Conservation (phyloP, 495 filamentous ascomycete genomes). For the Pseudomonodictys pantanalensis region DNA sequence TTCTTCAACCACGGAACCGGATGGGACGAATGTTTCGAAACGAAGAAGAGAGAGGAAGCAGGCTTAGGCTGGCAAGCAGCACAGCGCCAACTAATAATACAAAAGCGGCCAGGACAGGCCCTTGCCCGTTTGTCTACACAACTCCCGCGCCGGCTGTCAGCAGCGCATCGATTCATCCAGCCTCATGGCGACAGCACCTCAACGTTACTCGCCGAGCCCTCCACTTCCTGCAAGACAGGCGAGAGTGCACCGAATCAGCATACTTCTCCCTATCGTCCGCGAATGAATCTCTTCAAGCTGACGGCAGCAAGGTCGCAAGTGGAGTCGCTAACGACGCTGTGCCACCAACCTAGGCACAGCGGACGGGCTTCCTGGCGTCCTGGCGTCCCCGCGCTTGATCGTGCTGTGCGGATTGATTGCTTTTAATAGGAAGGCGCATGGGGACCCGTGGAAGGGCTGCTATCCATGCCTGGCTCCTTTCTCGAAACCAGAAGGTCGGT, state of each 20-base stretch:
- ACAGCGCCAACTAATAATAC: neutral
- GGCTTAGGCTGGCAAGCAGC: neutral
- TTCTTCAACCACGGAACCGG: too few relatives aligned
- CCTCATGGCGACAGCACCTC: neutral
- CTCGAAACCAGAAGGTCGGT: neutral
- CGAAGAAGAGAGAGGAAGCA: neutral
- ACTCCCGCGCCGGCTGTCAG: too few relatives aligned
- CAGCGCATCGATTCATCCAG: too few relatives aligned
- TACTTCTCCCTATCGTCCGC: neutral
- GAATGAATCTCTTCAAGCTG: neutral
- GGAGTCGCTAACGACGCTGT: neutral
- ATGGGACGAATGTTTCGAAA: neutral
- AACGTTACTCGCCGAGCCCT: neutral
- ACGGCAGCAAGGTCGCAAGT: neutral
- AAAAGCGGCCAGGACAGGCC: neutral
- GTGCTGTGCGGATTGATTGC: too few relatives aligned
- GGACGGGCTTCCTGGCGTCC: too few relatives aligned
- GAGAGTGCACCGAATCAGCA: neutral
- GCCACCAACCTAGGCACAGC: too few relatives aligned
- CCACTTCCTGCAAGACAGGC: neutral
- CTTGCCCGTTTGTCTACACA: too few relatives aligned
- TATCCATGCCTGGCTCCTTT: too few relatives aligned
- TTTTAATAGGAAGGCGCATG: neutral
- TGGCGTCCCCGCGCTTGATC: too few relatives aligned
- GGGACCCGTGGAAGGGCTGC: neutral